Base-by-base conservation (phyloP, 2,329 filamentous ascomycete species). In the Epicoccum nigrum region DNA sequence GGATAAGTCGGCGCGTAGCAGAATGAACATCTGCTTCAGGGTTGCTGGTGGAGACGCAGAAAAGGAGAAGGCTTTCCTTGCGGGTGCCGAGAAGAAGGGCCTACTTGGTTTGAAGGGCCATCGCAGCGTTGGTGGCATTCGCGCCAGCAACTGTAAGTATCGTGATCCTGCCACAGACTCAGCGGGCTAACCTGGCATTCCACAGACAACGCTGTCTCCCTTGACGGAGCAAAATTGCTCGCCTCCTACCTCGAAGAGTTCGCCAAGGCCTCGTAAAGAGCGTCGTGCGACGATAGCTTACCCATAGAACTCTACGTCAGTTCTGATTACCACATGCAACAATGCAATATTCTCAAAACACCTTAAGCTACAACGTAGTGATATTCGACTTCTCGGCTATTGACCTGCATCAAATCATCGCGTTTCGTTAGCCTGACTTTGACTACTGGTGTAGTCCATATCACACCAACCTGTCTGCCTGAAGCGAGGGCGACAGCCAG, bases 21-120 rank as follows among this genome's bases (percentile, higher is more conserved):
- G 91, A 47, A 96, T 97, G 89, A 97, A 97, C 75, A 89, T 97
- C 51, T 97, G 92, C 80, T 97, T 97, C 81, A 81, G 92, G 13
- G 82, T 96, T 15, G 79, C 79, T 39, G 83, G 81, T 35, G 84
- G 86, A 33, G 77, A 85, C 51, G 85, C 86, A 43, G 86, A 83
- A 11, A 82, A 86, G 17, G 92, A 97, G 73, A 90, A 91, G 74
- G 81, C 80, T 0, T 97, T 97, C 76, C 73, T 97, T 37, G 82
- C 86, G 54, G 85, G 88, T 39, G 87, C 86, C 1, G 84, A 87
- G 53, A 82, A 83, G 54, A 79, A 79, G 45, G 85, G 88, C 0
- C 77, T 97, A 19, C 84, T 86, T 20, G 93, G 92, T 0, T 78
- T 97, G 34, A 96, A 96, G 78, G 93, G 93, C 0, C 93, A 97